Percentiles rank a stretch among this genome's conserved stretches.
Conservation (phyloP, 352 stramenopile genomes). For the Globisporangium spiculum region DNA sequence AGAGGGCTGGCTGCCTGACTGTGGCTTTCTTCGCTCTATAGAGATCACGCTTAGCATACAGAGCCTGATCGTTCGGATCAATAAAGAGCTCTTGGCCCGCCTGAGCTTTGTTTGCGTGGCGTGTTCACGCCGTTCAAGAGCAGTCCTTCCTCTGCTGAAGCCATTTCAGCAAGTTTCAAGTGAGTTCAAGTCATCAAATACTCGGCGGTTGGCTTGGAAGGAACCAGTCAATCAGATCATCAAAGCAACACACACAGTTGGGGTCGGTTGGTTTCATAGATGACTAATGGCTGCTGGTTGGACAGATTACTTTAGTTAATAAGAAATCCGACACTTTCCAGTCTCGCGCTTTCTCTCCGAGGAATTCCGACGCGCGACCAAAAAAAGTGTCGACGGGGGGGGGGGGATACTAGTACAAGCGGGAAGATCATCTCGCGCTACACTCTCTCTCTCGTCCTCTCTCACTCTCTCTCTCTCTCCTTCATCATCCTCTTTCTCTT, state of each 20-base stretch:
- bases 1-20: too few relatives aligned
- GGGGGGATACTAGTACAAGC: conserved; percentile 58
- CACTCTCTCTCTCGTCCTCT: conserved; percentile 23
- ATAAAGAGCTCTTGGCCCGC: too few relatives aligned
- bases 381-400: conserved; percentile 40
- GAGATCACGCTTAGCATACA: too few relatives aligned
- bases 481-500: conserved; percentile 26
- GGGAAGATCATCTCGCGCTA: conserved; percentile 31
- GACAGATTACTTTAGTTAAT: conserved; percentile 14
- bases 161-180: too few relatives aligned
- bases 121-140: too few relatives aligned
- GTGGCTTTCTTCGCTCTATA: too few relatives aligned
- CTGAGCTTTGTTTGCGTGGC: too few relatives aligned
- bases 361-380: not conserved
- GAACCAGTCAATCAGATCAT: not conserved
- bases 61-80: too few relatives aligned
- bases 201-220: too few relatives aligned
- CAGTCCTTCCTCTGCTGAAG: too few relatives aligned
- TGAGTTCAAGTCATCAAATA: too few relatives aligned
- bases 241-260: not conserved
- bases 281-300: conserved; percentile 2
- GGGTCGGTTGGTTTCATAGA: not conserved
- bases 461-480: conserved; percentile 36
- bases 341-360: not conserved
- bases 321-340: conserved; percentile 9